These are phyloP conservation scores for Leishmania tarentolae DNA, from an alignment of 208 protist species.

Conservation along the genomic window DNA sequence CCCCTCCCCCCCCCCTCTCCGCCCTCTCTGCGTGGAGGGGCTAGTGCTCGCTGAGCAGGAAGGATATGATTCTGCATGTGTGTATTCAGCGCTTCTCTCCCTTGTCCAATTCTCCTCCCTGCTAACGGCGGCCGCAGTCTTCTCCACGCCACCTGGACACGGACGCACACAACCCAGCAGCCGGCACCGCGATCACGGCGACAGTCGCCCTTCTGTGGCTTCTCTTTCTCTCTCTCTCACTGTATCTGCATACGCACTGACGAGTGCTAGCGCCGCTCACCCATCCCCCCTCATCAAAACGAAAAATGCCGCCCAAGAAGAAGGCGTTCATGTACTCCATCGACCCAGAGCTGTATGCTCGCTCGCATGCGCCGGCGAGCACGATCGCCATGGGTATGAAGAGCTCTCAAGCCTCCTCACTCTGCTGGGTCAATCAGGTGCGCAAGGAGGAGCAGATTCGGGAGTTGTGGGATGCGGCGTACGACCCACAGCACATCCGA, in stretches of 20 bases:
- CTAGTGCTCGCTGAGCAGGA: neutral
- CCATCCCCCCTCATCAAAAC: neutral
- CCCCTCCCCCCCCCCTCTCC: neutral
- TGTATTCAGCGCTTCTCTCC: neutral
- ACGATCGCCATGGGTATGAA: slow-evolving; percentile 87
- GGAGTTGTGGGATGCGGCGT: slow-evolving; percentile 37
- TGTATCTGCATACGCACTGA: neutral
- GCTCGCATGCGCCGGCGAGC: slow-evolving; percentile 45
- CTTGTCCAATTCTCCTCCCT: neutral
- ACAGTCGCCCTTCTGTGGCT: neutral
- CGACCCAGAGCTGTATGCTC: slow-evolving; percentile 61
- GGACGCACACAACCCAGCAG: neutral
- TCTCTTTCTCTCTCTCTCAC: too few species aligned
- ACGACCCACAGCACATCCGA: slow-evolving; percentile 31
- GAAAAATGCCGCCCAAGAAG: slow-evolving; percentile 36
- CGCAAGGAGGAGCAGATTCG: slow-evolving; percentile 47
- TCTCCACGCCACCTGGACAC: neutral
- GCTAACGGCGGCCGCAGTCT: neutral
- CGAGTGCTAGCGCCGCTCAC: neutral
- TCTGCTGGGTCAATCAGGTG: slow-evolving; percentile 63
- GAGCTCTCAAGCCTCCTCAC: slow-evolving; percentile 37
- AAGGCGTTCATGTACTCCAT: slow-evolving; percentile 49
- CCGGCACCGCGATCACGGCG: neutral
- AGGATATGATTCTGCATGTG: neutral
- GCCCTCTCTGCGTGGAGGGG: neutral